Conservation (phyloP, 2,329 filamentous ascomycete genomes). For the Domatiomyces globalis region DNA sequence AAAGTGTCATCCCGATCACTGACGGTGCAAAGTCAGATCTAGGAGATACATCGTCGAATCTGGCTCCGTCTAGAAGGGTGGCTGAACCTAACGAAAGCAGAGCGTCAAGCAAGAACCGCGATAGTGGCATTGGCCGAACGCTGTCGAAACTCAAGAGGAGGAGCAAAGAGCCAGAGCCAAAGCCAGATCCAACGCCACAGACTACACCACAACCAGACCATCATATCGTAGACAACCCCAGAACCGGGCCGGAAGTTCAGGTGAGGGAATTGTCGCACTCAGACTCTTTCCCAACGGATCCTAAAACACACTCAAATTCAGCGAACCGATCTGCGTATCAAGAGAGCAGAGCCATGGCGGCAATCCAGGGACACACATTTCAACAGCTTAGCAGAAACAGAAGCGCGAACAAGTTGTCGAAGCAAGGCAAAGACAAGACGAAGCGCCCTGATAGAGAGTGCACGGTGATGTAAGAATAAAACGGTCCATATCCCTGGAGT, state of each 20-base stretch:
- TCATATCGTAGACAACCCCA: neutral
- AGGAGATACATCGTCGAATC: neutral
- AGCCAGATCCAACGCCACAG: neutral
- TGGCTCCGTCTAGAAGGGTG: neutral
- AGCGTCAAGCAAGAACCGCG: slow-evolving; percentile 12
- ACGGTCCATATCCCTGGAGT: neutral
- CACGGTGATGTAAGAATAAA: slow-evolving; percentile 25
- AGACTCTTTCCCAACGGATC: neutral
- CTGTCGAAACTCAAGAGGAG: slow-evolving; percentile 9
- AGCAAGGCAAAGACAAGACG: slow-evolving; percentile 12
- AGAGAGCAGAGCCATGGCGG: slow-evolving; percentile 2
- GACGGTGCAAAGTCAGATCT: slow-evolving; percentile 8
- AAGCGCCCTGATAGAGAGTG: slow-evolving; percentile 31
- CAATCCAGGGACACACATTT: slow-evolving; percentile 4
- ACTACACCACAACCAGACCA: neutral
- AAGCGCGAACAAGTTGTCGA: slow-evolving; percentile 6
- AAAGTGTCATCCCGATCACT: slow-evolving; percentile 21
- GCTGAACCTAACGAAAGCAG: neutral
- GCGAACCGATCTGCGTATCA: neutral
- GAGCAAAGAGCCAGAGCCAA: slow-evolving; percentile 9
- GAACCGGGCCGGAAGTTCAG: neutral
- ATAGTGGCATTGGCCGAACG: slow-evolving; percentile 9
- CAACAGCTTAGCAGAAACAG: slow-evolving; percentile 1
- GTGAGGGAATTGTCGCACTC: neutral
- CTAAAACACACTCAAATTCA: neutral